Conservation (phyloP, 2,329 filamentous ascomycete species). For the Fusarium globosum region DNA sequence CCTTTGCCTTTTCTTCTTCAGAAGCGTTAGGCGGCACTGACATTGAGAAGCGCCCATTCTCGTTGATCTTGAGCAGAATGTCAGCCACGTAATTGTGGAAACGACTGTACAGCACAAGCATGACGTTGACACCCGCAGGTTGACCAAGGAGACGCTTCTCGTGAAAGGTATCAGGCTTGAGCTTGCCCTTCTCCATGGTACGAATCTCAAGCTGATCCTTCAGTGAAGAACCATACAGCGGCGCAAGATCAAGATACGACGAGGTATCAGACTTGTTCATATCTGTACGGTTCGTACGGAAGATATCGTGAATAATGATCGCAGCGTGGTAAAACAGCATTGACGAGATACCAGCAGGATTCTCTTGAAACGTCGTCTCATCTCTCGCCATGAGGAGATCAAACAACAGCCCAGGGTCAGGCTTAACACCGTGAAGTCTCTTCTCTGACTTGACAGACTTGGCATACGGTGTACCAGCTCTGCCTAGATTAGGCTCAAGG, state of each 20-base stretch:
- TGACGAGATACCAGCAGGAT: slow-evolving; percentile 78
- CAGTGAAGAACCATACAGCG: slow-evolving; percentile 76
- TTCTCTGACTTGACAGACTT: slow-evolving; percentile 70
- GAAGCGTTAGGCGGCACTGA: slow-evolving; percentile 13
- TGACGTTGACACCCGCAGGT: slow-evolving; percentile 74
- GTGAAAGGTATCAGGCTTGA: slow-evolving; percentile 78
- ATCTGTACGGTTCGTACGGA: slow-evolving; percentile 65
- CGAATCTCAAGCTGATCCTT: slow-evolving; percentile 72
- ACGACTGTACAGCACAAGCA: slow-evolving; percentile 75
- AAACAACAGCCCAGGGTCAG: slow-evolving; percentile 74
- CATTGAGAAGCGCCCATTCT: slow-evolving; percentile 67
- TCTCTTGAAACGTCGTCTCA: slow-evolving; percentile 63
- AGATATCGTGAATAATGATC: slow-evolving; percentile 60
- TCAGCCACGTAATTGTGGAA: slow-evolving; percentile 78
- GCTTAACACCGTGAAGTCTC: slow-evolving; percentile 68
- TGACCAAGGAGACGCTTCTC: slow-evolving; percentile 73
- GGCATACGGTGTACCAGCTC: slow-evolving; percentile 75
- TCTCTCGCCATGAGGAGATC: slow-evolving; percentile 73
- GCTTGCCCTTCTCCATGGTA: slow-evolving; percentile 72
- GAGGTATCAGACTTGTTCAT: slow-evolving; percentile 74
- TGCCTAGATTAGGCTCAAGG: slow-evolving; percentile 71
- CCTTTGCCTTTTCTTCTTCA: slow-evolving; percentile 47
- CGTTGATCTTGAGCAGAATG: slow-evolving; percentile 73
- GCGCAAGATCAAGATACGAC: slow-evolving; percentile 79
- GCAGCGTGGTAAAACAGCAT: slow-evolving; percentile 81